A percentile compares a stretch with the other conserved stretches of the same genome.
Evolutionary conservation across 2,329 filamentous ascomycete genomes (phyloP).

Genomic region (Aspergillus pseudonomiae): DNA sequence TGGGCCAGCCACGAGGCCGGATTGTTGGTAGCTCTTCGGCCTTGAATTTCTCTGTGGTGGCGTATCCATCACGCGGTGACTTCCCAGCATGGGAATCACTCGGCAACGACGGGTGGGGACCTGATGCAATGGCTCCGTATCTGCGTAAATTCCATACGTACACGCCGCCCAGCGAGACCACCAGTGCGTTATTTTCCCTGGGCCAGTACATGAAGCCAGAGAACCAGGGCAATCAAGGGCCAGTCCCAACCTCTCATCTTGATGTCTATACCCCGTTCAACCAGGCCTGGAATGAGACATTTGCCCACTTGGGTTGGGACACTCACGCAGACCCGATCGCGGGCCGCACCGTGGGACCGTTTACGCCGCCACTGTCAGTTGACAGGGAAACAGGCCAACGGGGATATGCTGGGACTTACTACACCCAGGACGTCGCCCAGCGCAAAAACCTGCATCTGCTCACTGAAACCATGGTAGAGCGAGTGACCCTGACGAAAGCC

Average conservation of each 20-base stretch:
- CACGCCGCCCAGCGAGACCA: conserved; percentile 30
- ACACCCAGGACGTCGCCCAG: conserved; percentile 40
- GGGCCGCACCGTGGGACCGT: conserved; percentile 44
- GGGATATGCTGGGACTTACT: conserved; percentile 48
- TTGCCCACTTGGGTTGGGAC: conserved; percentile 22
- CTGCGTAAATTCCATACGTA: conserved; percentile 48
- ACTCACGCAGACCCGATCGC: conserved; percentile 36
- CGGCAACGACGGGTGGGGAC: conserved; percentile 50
- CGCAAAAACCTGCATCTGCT: conserved; percentile 52
- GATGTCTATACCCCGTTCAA: conserved; percentile 35
- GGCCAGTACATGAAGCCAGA: conserved; percentile 21
- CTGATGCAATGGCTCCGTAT: conserved; percentile 51
- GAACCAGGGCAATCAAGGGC: conserved; percentile 23
- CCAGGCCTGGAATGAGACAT: conserved; percentile 28
- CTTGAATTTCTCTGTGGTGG: conserved; percentile 44
- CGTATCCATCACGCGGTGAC: conserved; percentile 35
- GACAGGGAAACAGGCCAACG: conserved; percentile 34
- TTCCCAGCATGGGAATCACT: conserved; percentile 51
- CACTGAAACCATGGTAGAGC: conserved; percentile 50
- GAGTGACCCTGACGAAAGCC: conserved; percentile 48
- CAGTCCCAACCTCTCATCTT: conserved; percentile 28
- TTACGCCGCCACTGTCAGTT: conserved; percentile 41
- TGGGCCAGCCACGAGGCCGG: conserved; percentile 51
- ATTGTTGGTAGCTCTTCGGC: conserved; percentile 54
- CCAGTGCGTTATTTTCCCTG: conserved; percentile 13